Evolutionary conservation across 768 basidiomycete genomes (phyloP), one percentile per base, ranked within the genome.

Genomic region (Albatrellus ellisii): DNA sequence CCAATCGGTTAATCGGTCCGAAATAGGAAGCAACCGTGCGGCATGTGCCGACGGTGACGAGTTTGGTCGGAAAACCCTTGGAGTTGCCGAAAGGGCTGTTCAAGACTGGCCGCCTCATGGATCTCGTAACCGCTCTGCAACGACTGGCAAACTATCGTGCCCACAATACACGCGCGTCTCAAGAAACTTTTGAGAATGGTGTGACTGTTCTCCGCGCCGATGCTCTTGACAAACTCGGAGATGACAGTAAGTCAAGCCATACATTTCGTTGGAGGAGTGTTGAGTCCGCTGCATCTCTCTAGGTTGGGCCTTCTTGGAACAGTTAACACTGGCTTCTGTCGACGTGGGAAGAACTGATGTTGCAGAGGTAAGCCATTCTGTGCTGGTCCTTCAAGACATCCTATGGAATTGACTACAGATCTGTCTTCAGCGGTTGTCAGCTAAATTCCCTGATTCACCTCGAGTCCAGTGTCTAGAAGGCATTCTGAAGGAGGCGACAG

Each of bases 251-350:
- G 59, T 40, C 15, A 22, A 11, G 7, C 36, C 48, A 38, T 50
- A 37, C 31, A 35, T 39, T 46, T 33, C 44, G 37, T 21, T 27
- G 41, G 32, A 3, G 26, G 10, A 29, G 21, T 15, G n/a, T 10
- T 45, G 24, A 36, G n/a, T n/a, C 31, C 22, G 14, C 9, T 21
- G 11, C 38, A 20, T 18, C n/a, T 22, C 4, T 45, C 33, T 52
- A 89, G 89, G 69, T 24, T 90, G 85, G 86, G 69, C 70, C 9
- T 78, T 85, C 47, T 59, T 87, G 6, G 91, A 94, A 53, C 86
- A 90, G 52, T 66, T 90, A 2, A 70, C 76, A 2, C 59, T 87
- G 37, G 85, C 90, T 3, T 70, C 89, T 3, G 63, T 89, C 39
- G 87, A 92, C 50, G 62, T 80, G 10, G 85, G 81, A 21, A 65